Evolutionary conservation across 169 alveolate genomes (phyloP).

Genomic region (Babesia sp.): DNA sequence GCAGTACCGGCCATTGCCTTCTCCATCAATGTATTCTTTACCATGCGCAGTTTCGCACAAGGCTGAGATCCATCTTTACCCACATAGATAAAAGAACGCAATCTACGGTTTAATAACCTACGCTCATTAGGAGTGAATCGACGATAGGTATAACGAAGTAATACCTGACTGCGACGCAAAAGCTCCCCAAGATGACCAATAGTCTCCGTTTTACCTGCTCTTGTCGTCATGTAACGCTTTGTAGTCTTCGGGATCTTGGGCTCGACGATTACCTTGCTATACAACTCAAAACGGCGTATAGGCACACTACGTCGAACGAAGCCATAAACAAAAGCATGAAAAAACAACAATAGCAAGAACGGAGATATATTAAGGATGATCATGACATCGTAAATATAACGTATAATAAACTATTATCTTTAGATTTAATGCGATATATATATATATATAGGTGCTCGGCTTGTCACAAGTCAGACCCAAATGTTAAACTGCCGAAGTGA

Average conservation of each 20-base stretch:
- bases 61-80: conserved; percentile 41
- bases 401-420: not conserved
- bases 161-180: conserved; percentile 8
- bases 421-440: not conserved
- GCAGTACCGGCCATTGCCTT: conserved; percentile 44
- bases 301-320: not conserved
- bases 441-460: not conserved
- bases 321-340: not conserved
- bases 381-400: conserved; percentile 1
- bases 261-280: conserved; percentile 13
- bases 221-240: conserved; percentile 27
- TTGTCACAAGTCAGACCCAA: too few relatives aligned
- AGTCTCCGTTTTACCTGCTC: conserved; percentile 47
- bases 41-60: conserved; percentile 40
- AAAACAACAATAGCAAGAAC: not conserved
- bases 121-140: conserved; percentile 36
- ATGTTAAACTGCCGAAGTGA: too few relatives aligned
- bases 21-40: conserved; percentile 53
- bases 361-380: not conserved
- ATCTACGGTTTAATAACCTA: conserved; percentile 5
- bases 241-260: conserved; percentile 30
- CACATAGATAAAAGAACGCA: not conserved
- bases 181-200: conserved; percentile 24
- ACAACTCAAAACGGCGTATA: not conserved
- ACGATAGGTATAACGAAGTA: conserved; percentile 25